phyloP scores from a whole-genome alignment of 768 basidiomycete species.

The Russula vinacea region DNA sequence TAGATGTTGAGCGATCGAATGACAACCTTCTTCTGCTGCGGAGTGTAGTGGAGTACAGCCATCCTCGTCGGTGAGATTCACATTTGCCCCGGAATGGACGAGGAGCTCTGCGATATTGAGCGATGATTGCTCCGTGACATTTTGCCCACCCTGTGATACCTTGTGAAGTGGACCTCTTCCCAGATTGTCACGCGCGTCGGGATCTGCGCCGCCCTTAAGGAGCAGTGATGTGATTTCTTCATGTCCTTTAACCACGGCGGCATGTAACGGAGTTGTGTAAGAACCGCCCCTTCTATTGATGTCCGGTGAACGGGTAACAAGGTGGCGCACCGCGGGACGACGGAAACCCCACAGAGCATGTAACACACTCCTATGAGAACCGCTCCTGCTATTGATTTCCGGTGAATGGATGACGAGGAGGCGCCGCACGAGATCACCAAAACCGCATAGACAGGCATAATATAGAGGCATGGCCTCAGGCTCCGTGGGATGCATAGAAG shows the following conservation, averaged over 20 bases:
- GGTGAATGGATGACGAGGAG: too few relatives aligned
- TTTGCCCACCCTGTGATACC: background rate
- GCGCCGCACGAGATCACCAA: too few relatives aligned
- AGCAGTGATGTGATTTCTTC: background rate
- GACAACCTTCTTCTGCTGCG: background rate
- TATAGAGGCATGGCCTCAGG: background rate
- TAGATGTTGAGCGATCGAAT: background rate
- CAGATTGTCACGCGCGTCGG: background rate
- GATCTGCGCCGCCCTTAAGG: background rate
- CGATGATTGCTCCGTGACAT: background rate
- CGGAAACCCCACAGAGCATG: too few relatives aligned
- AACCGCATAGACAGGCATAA: constrained; percentile 16
- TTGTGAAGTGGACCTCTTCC: background rate
- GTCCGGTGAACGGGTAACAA: background rate
- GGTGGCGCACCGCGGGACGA: background rate
- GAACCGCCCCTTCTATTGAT: constrained; percentile 3
- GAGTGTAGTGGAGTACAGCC: background rate
- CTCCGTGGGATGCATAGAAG: background rate
- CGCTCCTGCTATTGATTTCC: too few relatives aligned
- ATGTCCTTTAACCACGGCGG: background rate
- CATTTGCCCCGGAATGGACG: background rate
- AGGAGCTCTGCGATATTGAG: background rate
- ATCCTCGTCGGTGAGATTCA: background rate
- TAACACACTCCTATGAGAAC: too few relatives aligned
- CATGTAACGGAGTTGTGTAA: background rate